Percentiles rank a stretch among this genome's conserved stretches.
These are phyloP conservation scores for Pseudocercospora pini-densiflorae DNA, from an alignment of 2,329 filamentous ascomycete genomes.

Conservation along the genomic window DNA sequence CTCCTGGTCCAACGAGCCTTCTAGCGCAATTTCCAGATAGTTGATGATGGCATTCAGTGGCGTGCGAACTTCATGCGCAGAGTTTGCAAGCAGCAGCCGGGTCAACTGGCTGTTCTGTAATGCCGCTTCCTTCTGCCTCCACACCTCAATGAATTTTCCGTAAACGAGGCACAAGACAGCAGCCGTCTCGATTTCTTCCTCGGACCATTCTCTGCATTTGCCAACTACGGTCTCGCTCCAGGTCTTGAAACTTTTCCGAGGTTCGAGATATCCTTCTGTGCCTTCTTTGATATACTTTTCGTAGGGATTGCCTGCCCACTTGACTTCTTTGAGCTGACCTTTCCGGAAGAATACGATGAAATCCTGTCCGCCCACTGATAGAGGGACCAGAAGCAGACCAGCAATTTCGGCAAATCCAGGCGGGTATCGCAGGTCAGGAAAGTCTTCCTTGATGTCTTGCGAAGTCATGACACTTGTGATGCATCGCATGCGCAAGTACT, in stretches of 20 bases:
- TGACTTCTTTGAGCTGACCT: slow-evolving; percentile 74
- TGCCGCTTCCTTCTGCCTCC: slow-evolving; percentile 86
- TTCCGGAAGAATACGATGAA: slow-evolving; percentile 93
- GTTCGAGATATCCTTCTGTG: slow-evolving; percentile 75
- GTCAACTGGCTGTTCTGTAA: slow-evolving; percentile 83
- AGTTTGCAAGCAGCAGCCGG: slow-evolving; percentile 78
- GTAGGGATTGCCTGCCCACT: slow-evolving; percentile 86
- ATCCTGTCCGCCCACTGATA: slow-evolving; percentile 75
- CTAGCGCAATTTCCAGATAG: slow-evolving; percentile 87
- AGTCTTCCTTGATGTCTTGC: slow-evolving; percentile 75
- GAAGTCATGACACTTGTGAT: slow-evolving; percentile 78
- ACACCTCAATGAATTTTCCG: slow-evolving; percentile 88
- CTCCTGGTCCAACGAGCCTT: slow-evolving; percentile 77
- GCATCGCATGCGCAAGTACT: slow-evolving; percentile 78
- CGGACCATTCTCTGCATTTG: slow-evolving; percentile 84
- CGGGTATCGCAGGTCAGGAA: slow-evolving; percentile 77
- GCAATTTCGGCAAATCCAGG: slow-evolving; percentile 80
- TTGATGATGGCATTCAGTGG: slow-evolving; percentile 94
- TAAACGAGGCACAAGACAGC: slow-evolving; percentile 88
- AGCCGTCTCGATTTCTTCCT: slow-evolving; percentile 87
- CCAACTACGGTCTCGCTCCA: slow-evolving; percentile 83
- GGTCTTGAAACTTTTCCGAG: slow-evolving; percentile 75
- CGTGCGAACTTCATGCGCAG: slow-evolving; percentile 88
- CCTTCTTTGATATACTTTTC: slow-evolving; percentile 76
- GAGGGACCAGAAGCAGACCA: slow-evolving; percentile 78